Evolutionary conservation across 805 yeast genomes (phyloP).

Genomic region (Pichia exigua): DNA sequence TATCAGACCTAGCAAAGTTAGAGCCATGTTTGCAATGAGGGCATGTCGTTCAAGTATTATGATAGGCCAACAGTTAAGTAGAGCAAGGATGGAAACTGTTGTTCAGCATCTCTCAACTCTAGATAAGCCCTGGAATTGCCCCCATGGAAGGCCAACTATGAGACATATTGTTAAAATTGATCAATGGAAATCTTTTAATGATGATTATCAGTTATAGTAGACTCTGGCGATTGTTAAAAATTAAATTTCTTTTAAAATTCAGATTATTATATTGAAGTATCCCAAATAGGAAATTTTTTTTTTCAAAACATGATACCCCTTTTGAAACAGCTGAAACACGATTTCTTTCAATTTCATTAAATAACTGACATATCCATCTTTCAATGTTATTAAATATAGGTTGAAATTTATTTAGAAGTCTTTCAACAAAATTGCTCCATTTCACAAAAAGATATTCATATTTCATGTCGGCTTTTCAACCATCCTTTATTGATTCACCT

Average conservation of each 20-base stretch:
- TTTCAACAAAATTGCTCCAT: background rate
- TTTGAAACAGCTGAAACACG: background rate
- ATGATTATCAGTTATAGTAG: constrained; percentile 31
- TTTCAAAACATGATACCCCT: background rate
- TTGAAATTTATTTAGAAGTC: background rate
- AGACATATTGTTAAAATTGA: constrained; percentile 69
- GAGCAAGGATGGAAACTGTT: constrained; percentile 55
- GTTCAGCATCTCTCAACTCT: constrained; percentile 61
- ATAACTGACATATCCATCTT: background rate
- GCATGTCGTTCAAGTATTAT: constrained; percentile 92
- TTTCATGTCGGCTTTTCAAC: background rate
- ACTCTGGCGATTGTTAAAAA: no score
- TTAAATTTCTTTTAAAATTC: background rate
- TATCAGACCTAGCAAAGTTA: constrained; percentile 65
- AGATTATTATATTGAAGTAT: constrained; percentile 16
- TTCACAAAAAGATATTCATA: background rate
- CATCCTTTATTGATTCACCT: background rate
- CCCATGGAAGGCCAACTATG: constrained; percentile 97
- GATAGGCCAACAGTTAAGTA: constrained; percentile 72
- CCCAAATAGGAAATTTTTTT: constrained; percentile 26
- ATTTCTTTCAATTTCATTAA: background rate
- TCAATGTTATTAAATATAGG: background rate
- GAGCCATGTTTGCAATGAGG: constrained; percentile 85
- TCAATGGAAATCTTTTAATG: constrained; percentile 36
- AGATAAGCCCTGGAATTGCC: constrained; percentile 94